phyloP scores from a whole-genome alignment of 1,139 yeast genomes.

The Yamadazyma atlantica region DNA sequence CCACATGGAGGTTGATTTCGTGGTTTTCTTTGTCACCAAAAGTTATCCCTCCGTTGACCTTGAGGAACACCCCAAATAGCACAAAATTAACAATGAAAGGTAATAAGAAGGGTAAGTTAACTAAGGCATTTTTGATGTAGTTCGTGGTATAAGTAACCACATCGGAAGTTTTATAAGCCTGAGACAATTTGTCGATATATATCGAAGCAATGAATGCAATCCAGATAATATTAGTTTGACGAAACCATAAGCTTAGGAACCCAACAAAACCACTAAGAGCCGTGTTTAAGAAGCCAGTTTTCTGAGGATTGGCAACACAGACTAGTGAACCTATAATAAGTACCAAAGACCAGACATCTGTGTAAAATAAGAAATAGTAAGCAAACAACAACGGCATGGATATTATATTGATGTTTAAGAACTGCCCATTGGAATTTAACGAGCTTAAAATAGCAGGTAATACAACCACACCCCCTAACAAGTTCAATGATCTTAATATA shows the following conservation, averaged over 20 bases:
- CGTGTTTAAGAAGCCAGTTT: constrained; percentile 15
- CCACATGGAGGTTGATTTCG: constrained; percentile 64
- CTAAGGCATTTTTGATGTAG: constrained; percentile 19
- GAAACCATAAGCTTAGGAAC: constrained; percentile 61
- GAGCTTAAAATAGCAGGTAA: constrained; percentile 39
- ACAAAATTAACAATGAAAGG: constrained; percentile 58
- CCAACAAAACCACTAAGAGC: constrained; percentile 46
- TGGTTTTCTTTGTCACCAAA: constrained; percentile 91
- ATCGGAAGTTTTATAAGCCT: constrained; percentile 18
- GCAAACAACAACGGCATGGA: constrained; percentile 71
- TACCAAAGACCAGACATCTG: constrained; percentile 90
- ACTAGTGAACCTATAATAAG: constrained; percentile 49
- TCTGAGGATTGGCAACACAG: constrained; percentile 30
- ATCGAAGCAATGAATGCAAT: constrained; percentile 59
- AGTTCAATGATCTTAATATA: constrained; percentile 57
- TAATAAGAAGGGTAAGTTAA: constrained; percentile 27
- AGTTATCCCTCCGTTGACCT: constrained; percentile 74
- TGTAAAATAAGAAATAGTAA: constrained; percentile 78
- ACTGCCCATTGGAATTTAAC: constrained; percentile 32
- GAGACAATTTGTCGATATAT: constrained; percentile 44
- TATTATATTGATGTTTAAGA: constrained; percentile 49
- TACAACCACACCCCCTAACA: constrained; percentile 59
- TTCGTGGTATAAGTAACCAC: constrained; percentile 1
- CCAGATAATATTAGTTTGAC: constrained; percentile 95
- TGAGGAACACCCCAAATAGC: constrained; percentile 55